Base-by-base conservation (phyloP, 2,329 filamentous ascomycete species). In the Phaeosphaeria sp. region DNA sequence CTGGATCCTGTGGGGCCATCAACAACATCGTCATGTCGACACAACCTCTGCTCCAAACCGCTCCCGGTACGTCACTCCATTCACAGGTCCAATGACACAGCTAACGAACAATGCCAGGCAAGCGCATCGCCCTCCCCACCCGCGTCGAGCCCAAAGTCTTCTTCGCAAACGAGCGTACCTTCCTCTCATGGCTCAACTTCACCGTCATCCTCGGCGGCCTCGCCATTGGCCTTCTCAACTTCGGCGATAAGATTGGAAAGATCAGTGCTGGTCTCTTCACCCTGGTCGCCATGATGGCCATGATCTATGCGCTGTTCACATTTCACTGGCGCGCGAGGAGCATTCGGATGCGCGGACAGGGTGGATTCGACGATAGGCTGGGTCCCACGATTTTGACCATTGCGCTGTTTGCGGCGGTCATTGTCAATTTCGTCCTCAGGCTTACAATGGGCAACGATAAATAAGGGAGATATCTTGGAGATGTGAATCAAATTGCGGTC, bases 121-220 rank as follows among this genome's bases (percentile, higher is more conserved):
- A 99, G 84, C 92, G 94, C 77, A 98, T 99, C 77, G 94, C 95
- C 73, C 92, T 99, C 65, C 95, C 95, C 56, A 97, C 94, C 59
- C 93, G 95, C 68, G 94, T 99, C 80, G 95, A 99, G 81, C 95
- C 95, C 72, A 99, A 99, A 82, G 95, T 99, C 84, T 99, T 98
- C 88, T 99, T 99, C 85, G 95, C 95, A 81, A 99, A 99, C 85
- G 95, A 99, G 83, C 92, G 95, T 64, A 99, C 95, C 63, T 99
- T 99, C 79, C 89, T 99, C 74, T 97, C 93, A 80, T 99, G 95
- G 95, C 91, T 99, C 75, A 99, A 99, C 86, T 98, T 98, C 85
- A 97, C 93, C 78, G 93, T 99, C 75, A 94, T 99, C 80, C 91
- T 99, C 61, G 95, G 95, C 74, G 95, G 95, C 64, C 89, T 99